Conservation (phyloP, 805 yeast genomes). For the Ogataea populi-albae region DNA sequence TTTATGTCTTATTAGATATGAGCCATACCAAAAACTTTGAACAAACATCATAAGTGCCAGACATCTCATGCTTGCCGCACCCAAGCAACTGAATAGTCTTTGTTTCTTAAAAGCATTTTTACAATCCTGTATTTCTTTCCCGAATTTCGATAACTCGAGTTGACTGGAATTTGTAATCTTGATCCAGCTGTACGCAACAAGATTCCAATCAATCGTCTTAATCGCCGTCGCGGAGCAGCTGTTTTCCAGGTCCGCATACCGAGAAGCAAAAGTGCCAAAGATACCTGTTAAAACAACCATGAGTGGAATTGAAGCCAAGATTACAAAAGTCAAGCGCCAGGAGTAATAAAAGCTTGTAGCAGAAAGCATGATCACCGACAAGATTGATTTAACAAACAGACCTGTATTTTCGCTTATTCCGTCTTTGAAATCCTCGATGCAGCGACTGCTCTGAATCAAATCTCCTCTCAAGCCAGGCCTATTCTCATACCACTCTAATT, state of each 20-base stretch:
- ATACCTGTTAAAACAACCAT: constrained; percentile 47
- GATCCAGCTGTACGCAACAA: constrained; percentile 58
- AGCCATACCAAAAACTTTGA: constrained; percentile 92
- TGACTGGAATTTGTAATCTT: constrained; percentile 57
- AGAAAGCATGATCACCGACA: constrained; percentile 52
- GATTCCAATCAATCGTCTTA: constrained; percentile 65
- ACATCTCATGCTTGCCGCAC: constrained; percentile 53
- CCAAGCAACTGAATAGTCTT: constrained; percentile 50
- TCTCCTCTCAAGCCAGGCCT: constrained; percentile 58
- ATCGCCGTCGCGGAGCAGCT: constrained; percentile 52
- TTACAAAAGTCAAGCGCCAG: constrained; percentile 81
- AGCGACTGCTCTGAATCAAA: constrained; percentile 61
- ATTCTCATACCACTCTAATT: constrained; percentile 62
- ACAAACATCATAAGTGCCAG: constrained; percentile 74
- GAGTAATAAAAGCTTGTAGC: constrained; percentile 71
- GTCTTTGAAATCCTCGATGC: constrained; percentile 68
- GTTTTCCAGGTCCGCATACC: constrained; percentile 57
- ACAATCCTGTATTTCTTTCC: constrained; percentile 27
- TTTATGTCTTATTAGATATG: constrained; percentile 53
- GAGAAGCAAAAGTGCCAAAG: constrained; percentile 51
- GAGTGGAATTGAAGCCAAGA: constrained; percentile 72
- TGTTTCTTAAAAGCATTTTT: constrained; percentile 41
- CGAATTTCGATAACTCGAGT: constrained; percentile 47
- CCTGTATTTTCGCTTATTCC: constrained; percentile 70
- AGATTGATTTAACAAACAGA: constrained; percentile 48